Conservation (phyloP, 306 rosid genomes). For the Lupinus albus region DNA sequence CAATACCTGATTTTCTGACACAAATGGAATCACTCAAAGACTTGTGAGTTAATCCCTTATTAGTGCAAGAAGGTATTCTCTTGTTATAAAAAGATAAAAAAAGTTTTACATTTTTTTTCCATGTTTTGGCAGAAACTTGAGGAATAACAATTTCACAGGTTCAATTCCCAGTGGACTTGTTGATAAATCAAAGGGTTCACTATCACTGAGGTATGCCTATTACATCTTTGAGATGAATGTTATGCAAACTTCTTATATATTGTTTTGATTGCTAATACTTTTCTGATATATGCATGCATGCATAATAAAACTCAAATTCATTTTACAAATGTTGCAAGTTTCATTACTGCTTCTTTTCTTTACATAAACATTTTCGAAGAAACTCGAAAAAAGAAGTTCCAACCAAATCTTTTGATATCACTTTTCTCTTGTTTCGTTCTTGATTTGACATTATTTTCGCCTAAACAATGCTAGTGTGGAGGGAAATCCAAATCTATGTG, state of each 20-base stretch:
- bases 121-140: constrained; percentile 56
- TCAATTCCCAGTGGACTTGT: constrained; percentile 45
- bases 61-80: neutral
- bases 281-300: neutral
- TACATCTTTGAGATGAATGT: neutral
- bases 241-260: neutral
- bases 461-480: constrained; percentile 38
- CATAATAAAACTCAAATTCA: neutral
- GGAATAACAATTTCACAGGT: constrained; percentile 46
- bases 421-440: neutral
- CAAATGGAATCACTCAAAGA: constrained; percentile 36
- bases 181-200: constrained; percentile 43
- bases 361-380: neutral
- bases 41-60: constrained; percentile 48
- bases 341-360: neutral
- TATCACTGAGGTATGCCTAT: constrained; percentile 54
- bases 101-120: neutral
- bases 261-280: neutral
- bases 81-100: neutral
- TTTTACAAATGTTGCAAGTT: neutral
- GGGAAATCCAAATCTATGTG: constrained; percentile 49
- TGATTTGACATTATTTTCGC: constrained; percentile 13
- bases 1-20: constrained; percentile 44
- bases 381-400: neutral
- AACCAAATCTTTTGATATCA: neutral